Percentiles rank a stretch among this genome's conserved stretches.
These are phyloP conservation scores for Nicotiana obtusifolia DNA, from an alignment of 257 asterid genomes.

Conservation along the genomic window DNA sequence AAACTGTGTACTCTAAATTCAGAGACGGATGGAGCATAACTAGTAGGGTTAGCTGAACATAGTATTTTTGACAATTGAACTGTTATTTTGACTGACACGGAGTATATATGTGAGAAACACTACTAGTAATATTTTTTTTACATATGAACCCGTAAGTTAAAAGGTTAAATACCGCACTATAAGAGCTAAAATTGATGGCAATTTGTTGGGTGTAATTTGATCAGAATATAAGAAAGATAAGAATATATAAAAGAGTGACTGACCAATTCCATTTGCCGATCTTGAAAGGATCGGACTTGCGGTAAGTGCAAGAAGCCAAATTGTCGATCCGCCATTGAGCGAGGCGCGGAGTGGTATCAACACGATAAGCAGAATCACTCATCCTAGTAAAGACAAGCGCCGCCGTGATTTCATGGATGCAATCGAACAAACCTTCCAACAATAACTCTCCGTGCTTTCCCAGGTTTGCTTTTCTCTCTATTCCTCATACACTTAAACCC, in stretches of 20 bases:
- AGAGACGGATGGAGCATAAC: too few relatives aligned
- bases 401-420: slow-evolving; percentile 82
- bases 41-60: too few relatives aligned
- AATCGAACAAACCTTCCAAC: slow-evolving; percentile 67
- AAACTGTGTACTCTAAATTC: too few relatives aligned
- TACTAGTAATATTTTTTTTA: too few relatives aligned
- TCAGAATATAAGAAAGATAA: neutral
- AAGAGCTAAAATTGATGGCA: neutral
- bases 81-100: too few relatives aligned
- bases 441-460: slow-evolving; percentile 85
- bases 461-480: slow-evolving; percentile 57
- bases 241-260: slow-evolving; percentile 20
- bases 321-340: slow-evolving; percentile 91
- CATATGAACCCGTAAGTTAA: too few relatives aligned
- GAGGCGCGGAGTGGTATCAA: slow-evolving; percentile 85
- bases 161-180: too few relatives aligned
- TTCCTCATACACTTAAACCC: slow-evolving; percentile 33
- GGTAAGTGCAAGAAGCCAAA: slow-evolving; percentile 50
- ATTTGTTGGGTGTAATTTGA: neutral
- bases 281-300: slow-evolving; percentile 79
- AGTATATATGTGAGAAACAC: too few relatives aligned
- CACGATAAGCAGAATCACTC: slow-evolving; percentile 87
- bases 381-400: slow-evolving; percentile 68
- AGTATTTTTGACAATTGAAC: too few relatives aligned
- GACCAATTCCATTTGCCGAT: slow-evolving; percentile 86